Base-by-base conservation (phyloP, 2,329 filamentous ascomycete species). In the Elsinoe fawcettii region DNA sequence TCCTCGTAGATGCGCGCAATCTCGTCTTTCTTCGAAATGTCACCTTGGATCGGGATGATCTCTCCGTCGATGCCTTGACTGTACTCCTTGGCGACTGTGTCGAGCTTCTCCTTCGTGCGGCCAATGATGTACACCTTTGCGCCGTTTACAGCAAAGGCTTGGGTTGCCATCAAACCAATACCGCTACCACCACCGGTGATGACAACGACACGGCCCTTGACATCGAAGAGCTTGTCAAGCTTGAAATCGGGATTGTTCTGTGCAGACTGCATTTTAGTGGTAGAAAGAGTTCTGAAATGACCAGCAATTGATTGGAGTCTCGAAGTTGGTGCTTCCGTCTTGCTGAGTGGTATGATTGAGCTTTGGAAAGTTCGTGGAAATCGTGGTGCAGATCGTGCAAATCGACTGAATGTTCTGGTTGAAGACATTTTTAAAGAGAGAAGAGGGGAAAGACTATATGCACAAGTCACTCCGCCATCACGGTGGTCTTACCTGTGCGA, bases 51-150 rank as follows among this genome's bases (percentile, higher is more conserved):
- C 0, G 75, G 73, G 46, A 77, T 75, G 62, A 77, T 77, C 54
- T 75, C 63, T 39, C 75, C 75, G 3, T 70, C 57, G 55, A 76
- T 74, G 51, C 70, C 69, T 60, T 77, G 71, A 53, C 70, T 69
- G 61, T 75, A 72, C 12, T 66, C 69, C 60, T 75, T 68, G 9
- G 67, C 74, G 5, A 77, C 75, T n/a, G 66, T 70, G 14, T 77
- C 72, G 5, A 77, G 71, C 67, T 77, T 77, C 60, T 77, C 75
- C 56, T 73, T 65, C 8, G 73, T 76, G 20, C 75, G 70, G 39
- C 75, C 75, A 18, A 73, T 70, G 60, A 77, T 76, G 64, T 78
- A 77, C 22, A 77, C 74, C 63, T 77, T 77, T 27, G 67, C 68
- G 2, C 67, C 67, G 58, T 69, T 69, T 46, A 65, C 60, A 22